These are phyloP conservation scores for Parafenestella ontariensis DNA, from an alignment of 2,329 filamentous ascomycete species.

Conservation along the genomic window DNA sequence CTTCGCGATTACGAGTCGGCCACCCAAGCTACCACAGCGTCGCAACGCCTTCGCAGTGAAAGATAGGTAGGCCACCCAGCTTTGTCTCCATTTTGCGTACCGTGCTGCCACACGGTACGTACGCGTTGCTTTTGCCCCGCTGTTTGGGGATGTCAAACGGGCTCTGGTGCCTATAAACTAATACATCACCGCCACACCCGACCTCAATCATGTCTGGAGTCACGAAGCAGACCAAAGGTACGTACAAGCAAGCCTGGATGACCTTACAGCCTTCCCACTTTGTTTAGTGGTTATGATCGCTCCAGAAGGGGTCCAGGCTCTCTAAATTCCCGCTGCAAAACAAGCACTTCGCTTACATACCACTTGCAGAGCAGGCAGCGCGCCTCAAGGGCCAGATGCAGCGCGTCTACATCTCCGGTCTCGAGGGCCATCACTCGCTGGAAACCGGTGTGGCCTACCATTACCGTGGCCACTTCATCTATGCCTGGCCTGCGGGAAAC, in stretches of 20 bases:
- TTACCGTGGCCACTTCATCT: constrained; percentile 42
- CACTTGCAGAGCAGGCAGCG: constrained; percentile 1
- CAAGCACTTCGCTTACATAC: not conserved
- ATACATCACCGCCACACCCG: not conserved
- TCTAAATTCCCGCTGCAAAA: not conserved
- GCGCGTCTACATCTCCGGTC: constrained; percentile 33
- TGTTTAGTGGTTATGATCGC: not conserved
- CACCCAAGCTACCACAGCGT: not conserved
- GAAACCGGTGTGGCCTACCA: constrained; percentile 36
- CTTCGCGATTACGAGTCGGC: not conserved
- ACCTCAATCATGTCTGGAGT: not conserved
- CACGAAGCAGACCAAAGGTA: not conserved
- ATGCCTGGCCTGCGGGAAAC: constrained; percentile 18
- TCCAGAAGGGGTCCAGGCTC: not conserved
- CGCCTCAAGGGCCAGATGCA: constrained; percentile 16
- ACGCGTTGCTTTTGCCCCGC: not conserved
- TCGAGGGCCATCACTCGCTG: constrained; percentile 28
- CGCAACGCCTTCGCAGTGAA: not conserved
- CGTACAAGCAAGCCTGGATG: not conserved
- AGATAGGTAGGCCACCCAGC: not conserved
- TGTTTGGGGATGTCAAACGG: not conserved
- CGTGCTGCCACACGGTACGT: not conserved
- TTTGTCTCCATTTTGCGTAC: not conserved
- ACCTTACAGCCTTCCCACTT: not conserved
- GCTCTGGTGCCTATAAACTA: not conserved